Conservation (phyloP, 75 land plant genomes). For the Larix kaempferi region DNA sequence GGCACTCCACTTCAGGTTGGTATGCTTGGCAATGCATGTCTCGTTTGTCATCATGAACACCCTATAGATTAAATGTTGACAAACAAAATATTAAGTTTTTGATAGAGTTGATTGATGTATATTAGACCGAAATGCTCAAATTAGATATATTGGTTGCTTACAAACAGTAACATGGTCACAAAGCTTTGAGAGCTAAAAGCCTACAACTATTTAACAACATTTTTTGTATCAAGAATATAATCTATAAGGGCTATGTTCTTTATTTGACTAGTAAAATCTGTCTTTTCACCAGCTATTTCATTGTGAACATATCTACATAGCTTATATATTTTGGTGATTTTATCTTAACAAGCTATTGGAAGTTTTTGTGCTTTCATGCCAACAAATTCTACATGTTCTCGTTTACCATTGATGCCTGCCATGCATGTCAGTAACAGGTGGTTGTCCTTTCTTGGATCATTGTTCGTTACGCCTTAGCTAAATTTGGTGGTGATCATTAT, state of each 20-base stretch:
- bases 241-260: neutral
- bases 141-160: neutral
- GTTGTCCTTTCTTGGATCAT: neutral
- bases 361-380: neutral
- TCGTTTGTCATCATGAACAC: too few species aligned
- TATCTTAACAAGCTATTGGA: neutral
- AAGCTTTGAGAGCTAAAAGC: neutral
- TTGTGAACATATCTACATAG: neutral
- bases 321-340: neutral
- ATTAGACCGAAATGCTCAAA: neutral
- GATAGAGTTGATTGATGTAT: too few species aligned
- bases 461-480: neutral
- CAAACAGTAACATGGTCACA: neutral
- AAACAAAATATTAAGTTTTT: too few species aligned
- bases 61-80: too few species aligned
- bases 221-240: neutral
- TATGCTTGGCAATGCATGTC: neutral
- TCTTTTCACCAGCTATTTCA: neutral
- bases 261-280: neutral
- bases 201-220: neutral
- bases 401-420: neutral
- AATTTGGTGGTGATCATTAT: neutral
- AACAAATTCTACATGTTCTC: neutral
- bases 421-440: neutral
- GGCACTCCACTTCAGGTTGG: constrained; percentile 98